phyloP scores from a whole-genome alignment of 306 rosid genomes.

The Cicer chorassanicum region DNA sequence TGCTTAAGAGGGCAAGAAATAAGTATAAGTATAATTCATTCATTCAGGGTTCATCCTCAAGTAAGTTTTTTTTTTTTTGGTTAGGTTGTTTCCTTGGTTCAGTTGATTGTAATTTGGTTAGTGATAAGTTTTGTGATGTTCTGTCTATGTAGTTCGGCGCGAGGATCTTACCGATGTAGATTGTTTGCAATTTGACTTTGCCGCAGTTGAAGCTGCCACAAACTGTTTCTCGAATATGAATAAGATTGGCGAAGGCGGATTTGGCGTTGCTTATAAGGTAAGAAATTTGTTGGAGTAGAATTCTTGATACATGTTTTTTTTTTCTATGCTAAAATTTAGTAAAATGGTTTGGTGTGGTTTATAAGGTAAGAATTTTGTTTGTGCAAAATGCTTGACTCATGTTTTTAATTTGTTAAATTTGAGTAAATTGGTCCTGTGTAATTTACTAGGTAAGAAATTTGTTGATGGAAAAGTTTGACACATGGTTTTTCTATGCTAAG shows the following conservation, averaged over 20 bases:
- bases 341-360: constrained; percentile 57
- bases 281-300: not conserved
- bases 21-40: constrained; percentile 10
- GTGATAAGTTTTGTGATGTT: not conserved
- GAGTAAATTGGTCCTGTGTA: constrained; percentile 2
- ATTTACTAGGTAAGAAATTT: too few species aligned
- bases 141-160: constrained; percentile 33
- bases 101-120: constrained; percentile 4
- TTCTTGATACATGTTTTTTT: not conserved
- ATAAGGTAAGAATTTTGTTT: constrained; percentile 46
- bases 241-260: constrained; percentile 65
- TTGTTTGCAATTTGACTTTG: constrained; percentile 53
- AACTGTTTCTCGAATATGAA: constrained; percentile 50
- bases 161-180: constrained; percentile 44
- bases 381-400: not conserved
- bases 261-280: constrained; percentile 66
- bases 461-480: too few species aligned
- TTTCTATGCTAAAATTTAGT: not conserved
- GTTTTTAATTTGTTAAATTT: not conserved
- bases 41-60: constrained; percentile 39
- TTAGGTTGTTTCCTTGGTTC: constrained; percentile 9
- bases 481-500: not conserved
- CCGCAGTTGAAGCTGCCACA: constrained; percentile 53
- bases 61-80: constrained; percentile 40
- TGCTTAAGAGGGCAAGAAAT: constrained; percentile 48